Conservation (phyloP, 1,284 basidiomycete species). For the Vanrija pseudolonga region DNA sequence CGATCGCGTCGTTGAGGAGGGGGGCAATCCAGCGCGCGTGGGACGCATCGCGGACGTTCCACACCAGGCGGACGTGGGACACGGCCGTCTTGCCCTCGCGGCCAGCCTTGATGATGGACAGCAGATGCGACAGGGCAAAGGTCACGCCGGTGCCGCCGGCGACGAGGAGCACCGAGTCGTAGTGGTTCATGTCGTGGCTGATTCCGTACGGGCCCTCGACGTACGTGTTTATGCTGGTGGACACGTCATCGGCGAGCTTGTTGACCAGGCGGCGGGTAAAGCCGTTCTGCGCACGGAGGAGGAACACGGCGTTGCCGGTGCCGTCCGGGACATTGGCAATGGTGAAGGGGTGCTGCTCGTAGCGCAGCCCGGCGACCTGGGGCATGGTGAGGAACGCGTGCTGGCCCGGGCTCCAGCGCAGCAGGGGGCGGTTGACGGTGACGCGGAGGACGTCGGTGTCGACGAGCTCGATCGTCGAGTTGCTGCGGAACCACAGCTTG, state of each 20-base stretch:
- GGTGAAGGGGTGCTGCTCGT: conserved; percentile 47
- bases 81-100: conserved; percentile 22
- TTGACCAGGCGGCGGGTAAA: conserved; percentile 30
- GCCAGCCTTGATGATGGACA: conserved; percentile 26
- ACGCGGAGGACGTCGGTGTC: conserved; percentile 48
- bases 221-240: conserved; percentile 21
- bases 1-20: conserved; percentile 12
- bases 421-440: conserved; percentile 8
- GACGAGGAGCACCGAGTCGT: conserved; percentile 36
- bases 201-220: conserved; percentile 46
- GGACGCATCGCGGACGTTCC: conserved; percentile 24
- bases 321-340: conserved; percentile 26
- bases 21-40: conserved; percentile 15
- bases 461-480: conserved; percentile 51
- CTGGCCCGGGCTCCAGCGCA: conserved; percentile 37
- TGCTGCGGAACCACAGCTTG: conserved; percentile 48
- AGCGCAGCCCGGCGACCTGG: conserved; percentile 32
- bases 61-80: conserved; percentile 31
- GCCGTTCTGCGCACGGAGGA: conserved; percentile 24
- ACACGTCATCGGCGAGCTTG: conserved; percentile 18
- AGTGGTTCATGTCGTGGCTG: conserved; percentile 17
- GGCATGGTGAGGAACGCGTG: conserved; percentile 43
- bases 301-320: conserved; percentile 7
- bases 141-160: conserved; percentile 44
- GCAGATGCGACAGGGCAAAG: conserved; percentile 31